Conservation (phyloP, 768 basidiomycete genomes). For the Mycena filopes region DNA sequence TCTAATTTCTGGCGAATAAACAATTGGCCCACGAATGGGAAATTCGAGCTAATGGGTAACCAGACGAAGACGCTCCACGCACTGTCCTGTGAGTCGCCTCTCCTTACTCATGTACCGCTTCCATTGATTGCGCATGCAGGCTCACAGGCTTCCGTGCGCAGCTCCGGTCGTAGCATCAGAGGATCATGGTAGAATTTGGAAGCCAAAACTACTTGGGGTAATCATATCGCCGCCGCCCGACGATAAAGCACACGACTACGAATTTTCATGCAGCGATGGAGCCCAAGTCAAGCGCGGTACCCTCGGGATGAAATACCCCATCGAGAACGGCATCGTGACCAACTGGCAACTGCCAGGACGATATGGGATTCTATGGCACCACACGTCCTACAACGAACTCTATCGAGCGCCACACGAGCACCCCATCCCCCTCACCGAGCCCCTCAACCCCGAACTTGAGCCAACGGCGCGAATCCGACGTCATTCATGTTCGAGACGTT, state of each 20-base stretch:
- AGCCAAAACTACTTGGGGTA: conserved; percentile 82
- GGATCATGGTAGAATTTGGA: conserved; percentile 81
- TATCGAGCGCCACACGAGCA: conserved; percentile 16
- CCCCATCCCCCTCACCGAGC: conserved; percentile 69
- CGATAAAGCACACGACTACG: conserved; percentile 50
- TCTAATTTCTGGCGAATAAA: conserved; percentile 9
- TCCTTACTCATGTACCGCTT: background rate
- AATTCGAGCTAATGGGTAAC: background rate
- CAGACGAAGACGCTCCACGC: conserved; percentile 20
- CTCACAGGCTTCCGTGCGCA: too few relatives aligned
- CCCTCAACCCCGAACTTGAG: conserved; percentile 76
- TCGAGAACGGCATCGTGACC: conserved; percentile 14
- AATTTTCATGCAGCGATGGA: conserved; percentile 59
- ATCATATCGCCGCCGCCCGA: conserved; percentile 75
- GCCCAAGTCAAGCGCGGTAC: conserved; percentile 79
- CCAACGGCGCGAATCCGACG: conserved; percentile 64
- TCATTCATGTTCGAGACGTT: conserved; percentile 22
- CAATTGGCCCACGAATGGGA: too few relatives aligned
- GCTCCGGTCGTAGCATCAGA: conserved; percentile 76
- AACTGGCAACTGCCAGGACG: conserved; percentile 28
- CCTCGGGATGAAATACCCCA: conserved; percentile 76
- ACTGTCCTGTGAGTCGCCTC: conserved; percentile 13
- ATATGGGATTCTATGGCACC: conserved; percentile 24
- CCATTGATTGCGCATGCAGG: conserved; percentile 44
- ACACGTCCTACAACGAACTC: conserved; percentile 18